A percentile compares a stretch with the other conserved stretches of the same genome.
These are phyloP conservation scores for Tillandsia fasciculata DNA, from an alignment of 176 grass and related monocot species.

Conservation along the genomic window DNA sequence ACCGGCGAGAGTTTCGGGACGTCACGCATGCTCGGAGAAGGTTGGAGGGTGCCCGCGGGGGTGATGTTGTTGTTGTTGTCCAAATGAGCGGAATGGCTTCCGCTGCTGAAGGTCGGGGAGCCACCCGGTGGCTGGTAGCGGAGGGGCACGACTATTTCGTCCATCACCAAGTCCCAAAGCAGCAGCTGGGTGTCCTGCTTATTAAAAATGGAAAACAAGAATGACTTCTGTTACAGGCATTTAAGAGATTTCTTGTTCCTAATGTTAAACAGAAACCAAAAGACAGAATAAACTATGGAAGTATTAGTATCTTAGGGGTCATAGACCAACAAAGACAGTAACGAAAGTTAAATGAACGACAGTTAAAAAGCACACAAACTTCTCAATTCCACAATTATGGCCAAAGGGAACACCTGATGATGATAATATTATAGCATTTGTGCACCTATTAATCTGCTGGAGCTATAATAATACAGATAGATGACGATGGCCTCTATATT, in stretches of 20 bases:
- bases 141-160: conserved; percentile 75
- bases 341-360: no score
- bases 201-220: conserved; percentile 10
- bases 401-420: background rate
- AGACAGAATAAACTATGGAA: no score
- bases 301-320: no score
- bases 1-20: conserved; percentile 83
- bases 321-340: no score
- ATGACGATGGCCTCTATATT: background rate
- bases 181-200: conserved; percentile 75
- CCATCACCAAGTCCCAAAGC: conserved; percentile 82
- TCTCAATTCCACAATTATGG: background rate
- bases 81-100: conserved; percentile 64
- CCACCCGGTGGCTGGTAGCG: conserved; percentile 38
- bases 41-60: conserved; percentile 59
- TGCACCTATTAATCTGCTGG: background rate
- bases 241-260: no score
- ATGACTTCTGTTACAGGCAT: conserved; percentile 3
- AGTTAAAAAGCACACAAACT: no score
- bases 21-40: conserved; percentile 78
- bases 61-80: conserved; percentile 32
- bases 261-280: background rate
- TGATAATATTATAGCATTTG: conserved; percentile 11
- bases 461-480: background rate
- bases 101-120: conserved; percentile 70